A percentile compares a stretch with the other conserved stretches of the same genome.
phyloP scores from a whole-genome alignment of 225 moss, liverwort and hornwort genomes.

The Marchantia polymorpha region DNA sequence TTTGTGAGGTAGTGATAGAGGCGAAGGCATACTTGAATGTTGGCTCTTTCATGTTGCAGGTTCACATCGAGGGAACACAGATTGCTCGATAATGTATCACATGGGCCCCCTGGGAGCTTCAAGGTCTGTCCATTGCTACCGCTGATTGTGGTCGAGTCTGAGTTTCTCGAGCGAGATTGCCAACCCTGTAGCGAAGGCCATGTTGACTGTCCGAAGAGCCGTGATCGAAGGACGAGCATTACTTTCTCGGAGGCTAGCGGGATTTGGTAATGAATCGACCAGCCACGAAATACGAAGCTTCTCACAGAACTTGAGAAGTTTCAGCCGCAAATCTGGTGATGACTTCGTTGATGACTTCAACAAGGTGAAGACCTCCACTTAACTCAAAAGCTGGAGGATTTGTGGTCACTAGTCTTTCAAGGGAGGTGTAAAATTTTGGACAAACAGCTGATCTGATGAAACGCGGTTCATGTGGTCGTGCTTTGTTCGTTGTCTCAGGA shows the following conservation, averaged over 20 bases:
- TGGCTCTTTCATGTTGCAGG: too few species aligned
- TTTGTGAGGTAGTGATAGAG: too few species aligned
- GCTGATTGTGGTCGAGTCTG: too few species aligned
- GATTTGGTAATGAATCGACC: not conserved
- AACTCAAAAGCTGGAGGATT: too few species aligned
- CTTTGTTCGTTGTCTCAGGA: slow-evolving; percentile 20
- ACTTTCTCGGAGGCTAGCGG: not conserved
- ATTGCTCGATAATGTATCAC: too few species aligned
- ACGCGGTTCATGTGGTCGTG: not conserved
- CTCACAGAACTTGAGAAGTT: slow-evolving; percentile 6
- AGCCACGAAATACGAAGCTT: not conserved
- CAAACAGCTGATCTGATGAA: not conserved
- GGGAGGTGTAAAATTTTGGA: not conserved
- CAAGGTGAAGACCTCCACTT: slow-evolving; percentile 20
- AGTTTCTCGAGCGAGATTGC: too few species aligned
- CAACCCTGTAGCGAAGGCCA: not conserved
- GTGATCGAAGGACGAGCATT: not conserved
- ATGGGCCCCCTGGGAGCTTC: too few species aligned
- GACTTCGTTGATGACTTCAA: slow-evolving; percentile 36
- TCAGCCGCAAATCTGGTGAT: slow-evolving; percentile 25
- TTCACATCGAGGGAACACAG: too few species aligned
- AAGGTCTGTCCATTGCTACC: too few species aligned
- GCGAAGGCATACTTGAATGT: too few species aligned
- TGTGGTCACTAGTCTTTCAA: not conserved
- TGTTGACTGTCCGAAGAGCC: slow-evolving; percentile 18